Evolutionary conservation across 495 filamentous ascomycete species (phyloP), one percentile per base, ranked within the genome.

Genomic region (Lineolata rhizophorae): DNA sequence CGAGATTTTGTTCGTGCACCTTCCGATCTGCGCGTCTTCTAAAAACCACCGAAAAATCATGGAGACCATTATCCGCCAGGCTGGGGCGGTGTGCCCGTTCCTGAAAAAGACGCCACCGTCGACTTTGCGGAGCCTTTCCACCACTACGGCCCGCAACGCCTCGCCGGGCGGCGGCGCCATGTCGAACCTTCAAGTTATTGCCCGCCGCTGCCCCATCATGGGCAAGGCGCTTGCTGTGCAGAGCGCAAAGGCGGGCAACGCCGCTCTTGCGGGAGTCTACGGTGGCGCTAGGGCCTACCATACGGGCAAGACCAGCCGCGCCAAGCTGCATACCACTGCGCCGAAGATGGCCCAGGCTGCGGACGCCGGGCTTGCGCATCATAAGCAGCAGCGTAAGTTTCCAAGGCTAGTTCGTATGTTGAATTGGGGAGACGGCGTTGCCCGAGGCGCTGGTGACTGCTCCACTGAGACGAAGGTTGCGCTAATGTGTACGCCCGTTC

Each of bases 181-280:
- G 70, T 92, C 83, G 44, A 95, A 94, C 57, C 67, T 97, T 41
- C 90, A 94, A 62, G 69, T 87, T 32, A 66, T 91, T 40, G 87
- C 83, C 41, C 76, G 80, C 46, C 81, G 87, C 44, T 97, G 87
- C 70, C 87, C 87, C 35, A 70, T 97, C 50, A 97, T 97, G 87
- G 84, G 82, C 52, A 93, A 93, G 61, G 87, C 87, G 27, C 64
- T 97, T 44, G 79, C 80, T 28, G 71, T 92, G 13, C 85, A 93
- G 62, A 76, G 76, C 45, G 69, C 72, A 37, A 65, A 67, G 31
- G 50, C 60, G 42, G 43, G 46, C 26, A 46, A 56, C 34, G 56
- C 53, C 29, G 52, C 57, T n/a, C 50, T 54, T 18, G 45, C 42
- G 15, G 49, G 48, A 3, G 53, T 47, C 3, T 54, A 40, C 39